Conservation (phyloP, 2,329 filamentous ascomycete genomes). For the Polytolypa hystricis region DNA sequence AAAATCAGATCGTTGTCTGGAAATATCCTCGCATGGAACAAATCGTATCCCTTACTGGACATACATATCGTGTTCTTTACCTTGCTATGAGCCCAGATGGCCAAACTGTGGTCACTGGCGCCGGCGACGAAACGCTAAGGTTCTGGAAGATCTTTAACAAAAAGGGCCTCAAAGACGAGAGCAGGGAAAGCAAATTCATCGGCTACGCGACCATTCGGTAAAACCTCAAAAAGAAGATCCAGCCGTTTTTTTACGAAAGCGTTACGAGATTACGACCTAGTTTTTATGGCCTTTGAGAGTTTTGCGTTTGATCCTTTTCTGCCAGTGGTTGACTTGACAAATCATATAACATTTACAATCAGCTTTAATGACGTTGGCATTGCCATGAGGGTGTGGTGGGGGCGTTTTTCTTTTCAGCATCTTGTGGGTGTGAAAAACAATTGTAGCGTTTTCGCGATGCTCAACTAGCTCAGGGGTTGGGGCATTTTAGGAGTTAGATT, state of each 20-base stretch:
- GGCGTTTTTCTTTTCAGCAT: too few species aligned
- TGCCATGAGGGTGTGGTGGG: too few species aligned
- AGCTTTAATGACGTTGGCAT: too few species aligned
- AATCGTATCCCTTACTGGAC: constrained; percentile 85
- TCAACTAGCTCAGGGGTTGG: too few species aligned
- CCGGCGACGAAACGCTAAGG: constrained; percentile 86
- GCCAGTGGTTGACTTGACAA: not conserved
- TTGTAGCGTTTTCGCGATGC: too few species aligned
- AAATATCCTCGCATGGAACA: constrained; percentile 98
- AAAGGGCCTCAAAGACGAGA: constrained; percentile 57
- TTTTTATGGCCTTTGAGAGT: too few species aligned
- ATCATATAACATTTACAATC: not conserved
- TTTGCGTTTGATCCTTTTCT: not conserved
- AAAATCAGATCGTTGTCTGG: constrained; percentile 99
- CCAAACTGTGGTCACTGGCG: constrained; percentile 84
- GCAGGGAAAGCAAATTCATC: constrained; percentile 54
- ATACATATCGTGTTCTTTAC: constrained; percentile 93
- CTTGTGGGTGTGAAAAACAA: too few species aligned
- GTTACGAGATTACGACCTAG: too few species aligned
- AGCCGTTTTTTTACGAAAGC: too few species aligned
- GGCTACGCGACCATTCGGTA: constrained; percentile 75
- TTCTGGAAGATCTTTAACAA: constrained; percentile 97
- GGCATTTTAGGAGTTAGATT: too few species aligned
- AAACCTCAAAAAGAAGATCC: too few species aligned
- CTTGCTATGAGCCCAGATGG: constrained; percentile 96